Evolutionary conservation across 1,284 basidiomycete species (phyloP).

Genomic region (Polyporus tsugae): DNA sequence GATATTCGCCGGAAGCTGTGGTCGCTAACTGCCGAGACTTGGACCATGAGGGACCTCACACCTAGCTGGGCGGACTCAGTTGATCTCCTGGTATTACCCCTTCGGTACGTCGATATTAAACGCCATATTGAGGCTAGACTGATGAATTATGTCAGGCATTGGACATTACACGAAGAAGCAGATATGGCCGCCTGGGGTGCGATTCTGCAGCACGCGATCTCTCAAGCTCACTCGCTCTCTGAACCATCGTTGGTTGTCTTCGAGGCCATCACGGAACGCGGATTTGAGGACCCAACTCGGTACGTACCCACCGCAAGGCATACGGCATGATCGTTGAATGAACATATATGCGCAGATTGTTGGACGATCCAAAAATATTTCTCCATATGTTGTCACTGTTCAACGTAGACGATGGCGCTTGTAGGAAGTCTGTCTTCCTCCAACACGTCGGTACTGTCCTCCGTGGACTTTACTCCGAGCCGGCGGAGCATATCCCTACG

Average conservation of each 20-base stretch:
- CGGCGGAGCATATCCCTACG: slow-evolving; percentile 35
- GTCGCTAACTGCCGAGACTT: slow-evolving; percentile 40
- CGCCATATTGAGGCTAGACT: not conserved
- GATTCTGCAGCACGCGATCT: slow-evolving; percentile 20
- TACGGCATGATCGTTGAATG: too few relatives aligned
- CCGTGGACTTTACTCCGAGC: slow-evolving; percentile 45
- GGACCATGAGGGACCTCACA: slow-evolving; percentile 17
- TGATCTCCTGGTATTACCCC: slow-evolving; percentile 53
- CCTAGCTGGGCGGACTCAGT: slow-evolving; percentile 48
- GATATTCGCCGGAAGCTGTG: slow-evolving; percentile 39
- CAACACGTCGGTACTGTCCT: slow-evolving; percentile 42
- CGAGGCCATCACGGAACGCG: slow-evolving; percentile 19
- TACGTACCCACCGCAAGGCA: not conserved
- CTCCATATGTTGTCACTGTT: slow-evolving; percentile 6
- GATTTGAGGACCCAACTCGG: slow-evolving; percentile 4
- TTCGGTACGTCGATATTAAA: slow-evolving; percentile 47
- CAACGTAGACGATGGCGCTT: not conserved
- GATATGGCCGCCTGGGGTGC: slow-evolving; percentile 24
- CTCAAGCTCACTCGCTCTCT: not conserved
- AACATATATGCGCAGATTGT: slow-evolving; percentile 9
- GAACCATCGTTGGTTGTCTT: slow-evolving; percentile 13
- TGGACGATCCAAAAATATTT: slow-evolving; percentile 7
- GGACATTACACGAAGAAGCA: slow-evolving; percentile 23
- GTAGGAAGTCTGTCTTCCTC: slow-evolving; percentile 17
- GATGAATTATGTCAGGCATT: slow-evolving; percentile 12